phyloP scores from a whole-genome alignment of 2,329 filamentous ascomycete species.

The Neofusicoccum laricinum region DNA sequence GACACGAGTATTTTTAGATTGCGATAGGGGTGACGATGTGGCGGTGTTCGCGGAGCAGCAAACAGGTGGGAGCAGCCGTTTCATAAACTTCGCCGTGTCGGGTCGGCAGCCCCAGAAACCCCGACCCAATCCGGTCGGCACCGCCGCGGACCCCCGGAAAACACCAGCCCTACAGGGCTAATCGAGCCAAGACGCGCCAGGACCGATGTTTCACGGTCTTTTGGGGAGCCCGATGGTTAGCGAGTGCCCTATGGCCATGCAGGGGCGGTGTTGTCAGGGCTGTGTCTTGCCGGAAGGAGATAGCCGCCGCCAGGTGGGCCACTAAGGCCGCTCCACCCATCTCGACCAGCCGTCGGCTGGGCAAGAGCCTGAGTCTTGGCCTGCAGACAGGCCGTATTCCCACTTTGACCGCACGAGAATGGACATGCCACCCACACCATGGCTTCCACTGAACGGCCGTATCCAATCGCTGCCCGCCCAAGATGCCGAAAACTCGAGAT shows the following conservation, averaged over 20 bases:
- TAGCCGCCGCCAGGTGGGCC: neutral
- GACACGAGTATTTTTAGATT: slow-evolving; percentile 10
- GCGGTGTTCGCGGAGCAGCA: neutral
- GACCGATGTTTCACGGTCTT: neutral
- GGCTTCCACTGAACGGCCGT: neutral
- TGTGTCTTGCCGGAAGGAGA: neutral
- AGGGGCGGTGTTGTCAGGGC: neutral
- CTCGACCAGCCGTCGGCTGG: neutral
- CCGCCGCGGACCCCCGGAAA: neutral
- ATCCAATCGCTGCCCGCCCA: neutral
- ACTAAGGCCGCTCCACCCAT: neutral
- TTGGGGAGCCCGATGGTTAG: neutral
- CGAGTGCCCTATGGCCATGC: neutral
- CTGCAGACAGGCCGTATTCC: neutral
- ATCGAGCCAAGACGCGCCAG: neutral
- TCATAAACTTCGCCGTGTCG: neutral
- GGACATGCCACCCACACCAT: neutral
- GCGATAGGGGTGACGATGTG: neutral
- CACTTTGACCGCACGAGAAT: neutral
- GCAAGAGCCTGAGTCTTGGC: neutral
- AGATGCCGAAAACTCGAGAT: neutral
- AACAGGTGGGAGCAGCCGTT: neutral
- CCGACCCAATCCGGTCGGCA: neutral
- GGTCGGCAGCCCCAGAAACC: neutral
- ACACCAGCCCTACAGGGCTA: neutral